phyloP scores from a whole-genome alignment of 805 yeast species.

The Candida caryicola region DNA sequence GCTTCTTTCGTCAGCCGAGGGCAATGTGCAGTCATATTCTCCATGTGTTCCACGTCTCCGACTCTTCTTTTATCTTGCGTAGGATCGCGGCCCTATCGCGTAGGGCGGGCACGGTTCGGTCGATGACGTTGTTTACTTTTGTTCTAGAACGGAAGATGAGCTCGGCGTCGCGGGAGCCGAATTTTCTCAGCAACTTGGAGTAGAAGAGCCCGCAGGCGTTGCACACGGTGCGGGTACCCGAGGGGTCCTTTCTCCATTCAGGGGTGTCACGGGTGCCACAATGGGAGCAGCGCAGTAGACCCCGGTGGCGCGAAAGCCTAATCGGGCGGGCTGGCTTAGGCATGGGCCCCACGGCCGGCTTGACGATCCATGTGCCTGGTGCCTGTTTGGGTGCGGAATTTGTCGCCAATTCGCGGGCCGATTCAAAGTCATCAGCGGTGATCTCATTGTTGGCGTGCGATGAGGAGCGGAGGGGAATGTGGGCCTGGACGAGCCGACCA shows the following conservation, averaged over 20 bases:
- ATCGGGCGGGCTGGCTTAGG: not conserved
- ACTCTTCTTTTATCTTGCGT: not conserved
- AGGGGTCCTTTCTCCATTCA: conserved; percentile 92
- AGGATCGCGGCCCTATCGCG: not conserved
- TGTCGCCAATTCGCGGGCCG: not conserved
- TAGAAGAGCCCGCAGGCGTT: conserved; percentile 89
- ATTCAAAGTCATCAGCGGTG: not conserved
- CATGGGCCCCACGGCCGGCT: not conserved
- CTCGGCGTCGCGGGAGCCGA: conserved; percentile 43
- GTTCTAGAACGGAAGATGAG: conserved; percentile 8
- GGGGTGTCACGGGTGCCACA: conserved; percentile 78
- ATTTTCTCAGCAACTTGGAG: conserved; percentile 54
- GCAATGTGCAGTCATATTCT: too few relatives aligned
- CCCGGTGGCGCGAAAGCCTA: not conserved
- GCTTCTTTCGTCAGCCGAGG: too few relatives aligned
- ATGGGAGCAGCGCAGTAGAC: conserved; percentile 36
- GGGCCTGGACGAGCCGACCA: too few relatives aligned
- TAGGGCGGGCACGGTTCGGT: not conserved
- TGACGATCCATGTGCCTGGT: not conserved
- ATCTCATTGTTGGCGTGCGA: not conserved
- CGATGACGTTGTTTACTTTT: not conserved
- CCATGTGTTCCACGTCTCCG: too few relatives aligned
- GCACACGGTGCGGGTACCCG: conserved; percentile 77
- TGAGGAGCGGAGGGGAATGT: too few relatives aligned
- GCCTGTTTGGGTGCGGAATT: not conserved